Conservation (phyloP, 768 basidiomycete genomes). For the Amanita brunnescens region DNA sequence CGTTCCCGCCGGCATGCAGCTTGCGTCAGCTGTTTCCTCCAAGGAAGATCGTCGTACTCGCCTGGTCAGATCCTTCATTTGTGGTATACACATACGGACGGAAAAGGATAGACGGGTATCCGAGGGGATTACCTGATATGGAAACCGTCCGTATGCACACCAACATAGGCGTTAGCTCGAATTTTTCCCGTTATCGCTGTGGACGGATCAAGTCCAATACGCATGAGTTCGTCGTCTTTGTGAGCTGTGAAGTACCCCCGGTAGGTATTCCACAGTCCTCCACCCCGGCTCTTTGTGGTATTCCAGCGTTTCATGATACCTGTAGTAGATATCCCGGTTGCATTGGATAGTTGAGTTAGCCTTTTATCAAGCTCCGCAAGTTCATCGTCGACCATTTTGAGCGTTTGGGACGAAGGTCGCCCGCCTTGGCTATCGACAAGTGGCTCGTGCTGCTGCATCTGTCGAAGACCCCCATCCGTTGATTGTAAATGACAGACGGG, state of each 20-base stretch:
- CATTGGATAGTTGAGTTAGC: neutral
- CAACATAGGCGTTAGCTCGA: neutral
- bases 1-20: no score
- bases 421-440: neutral
- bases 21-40: no score
- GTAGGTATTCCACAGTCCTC: neutral
- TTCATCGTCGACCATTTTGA: neutral
- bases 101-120: no score
- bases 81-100: no score
- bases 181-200: neutral
- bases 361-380: neutral
- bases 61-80: no score
- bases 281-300: neutral
- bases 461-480: no score
- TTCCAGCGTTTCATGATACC: neutral
- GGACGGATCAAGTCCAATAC: neutral
- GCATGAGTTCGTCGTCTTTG: neutral
- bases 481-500: no score
- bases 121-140: no score
- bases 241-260: neutral
- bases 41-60: no score
- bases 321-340: neutral
- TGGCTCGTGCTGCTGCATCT: neutral
- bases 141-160: no score
- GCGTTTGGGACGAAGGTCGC: slow-evolving; percentile 7